phyloP scores from a whole-genome alignment of 345 rosid genomes.

The Gossypium stocksii region DNA sequence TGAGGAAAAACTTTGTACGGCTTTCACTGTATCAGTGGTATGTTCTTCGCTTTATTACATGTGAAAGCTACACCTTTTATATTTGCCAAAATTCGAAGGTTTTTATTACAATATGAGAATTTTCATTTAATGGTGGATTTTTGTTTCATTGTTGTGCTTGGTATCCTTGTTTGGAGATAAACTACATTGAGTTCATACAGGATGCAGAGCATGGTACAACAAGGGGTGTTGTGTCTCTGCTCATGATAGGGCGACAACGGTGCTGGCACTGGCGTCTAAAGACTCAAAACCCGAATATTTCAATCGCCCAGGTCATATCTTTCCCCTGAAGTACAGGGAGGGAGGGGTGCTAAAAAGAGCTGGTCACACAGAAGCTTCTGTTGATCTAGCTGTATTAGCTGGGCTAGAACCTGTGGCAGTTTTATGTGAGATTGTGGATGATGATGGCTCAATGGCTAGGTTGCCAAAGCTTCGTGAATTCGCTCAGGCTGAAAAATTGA shows the following conservation, averaged over 20 bases:
- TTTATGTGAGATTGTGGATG: constrained; percentile 86
- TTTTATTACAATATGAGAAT: not conserved
- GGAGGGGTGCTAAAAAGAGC: constrained; percentile 95
- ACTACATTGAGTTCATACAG: constrained; percentile 27
- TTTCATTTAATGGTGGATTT: not conserved
- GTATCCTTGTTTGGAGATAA: not conserved
- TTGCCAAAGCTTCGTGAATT: constrained; percentile 73
- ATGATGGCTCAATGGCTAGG: constrained; percentile 99
- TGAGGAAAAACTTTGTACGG: constrained; percentile 74
- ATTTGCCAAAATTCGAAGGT: not conserved
- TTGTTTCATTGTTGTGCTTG: not conserved
- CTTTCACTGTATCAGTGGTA: constrained; percentile 90
- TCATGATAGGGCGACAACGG: constrained; percentile 73
- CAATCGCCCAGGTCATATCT: constrained; percentile 87
- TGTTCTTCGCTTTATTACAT: constrained; percentile 16
- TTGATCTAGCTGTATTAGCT: constrained; percentile 76
- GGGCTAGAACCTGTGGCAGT: constrained; percentile 78
- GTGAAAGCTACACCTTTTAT: not conserved
- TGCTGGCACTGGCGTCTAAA: constrained; percentile 59
- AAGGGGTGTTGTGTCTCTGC: constrained; percentile 93
- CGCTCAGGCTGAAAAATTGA: constrained; percentile 55
- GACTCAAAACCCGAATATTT: constrained; percentile 78
- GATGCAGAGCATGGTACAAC: constrained; percentile 77
- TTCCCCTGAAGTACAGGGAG: constrained; percentile 78
- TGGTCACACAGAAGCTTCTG: constrained; percentile 95